Conservation (phyloP, 1,284 basidiomycete species). For the Vanrija humicola region DNA sequence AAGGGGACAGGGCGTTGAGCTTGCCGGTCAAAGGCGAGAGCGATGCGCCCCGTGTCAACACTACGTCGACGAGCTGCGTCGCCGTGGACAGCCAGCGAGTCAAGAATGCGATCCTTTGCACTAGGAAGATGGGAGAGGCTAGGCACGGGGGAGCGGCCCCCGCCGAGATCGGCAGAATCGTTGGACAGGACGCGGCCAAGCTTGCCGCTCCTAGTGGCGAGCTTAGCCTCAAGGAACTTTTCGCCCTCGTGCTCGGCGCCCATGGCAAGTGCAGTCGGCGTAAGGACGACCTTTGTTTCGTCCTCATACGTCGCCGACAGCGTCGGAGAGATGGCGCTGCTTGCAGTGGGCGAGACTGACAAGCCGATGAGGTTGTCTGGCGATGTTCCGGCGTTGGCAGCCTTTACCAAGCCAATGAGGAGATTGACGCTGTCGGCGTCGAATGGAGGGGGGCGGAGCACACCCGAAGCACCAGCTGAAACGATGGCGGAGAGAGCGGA, state of each 20-base stretch:
- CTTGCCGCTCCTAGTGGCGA: not conserved
- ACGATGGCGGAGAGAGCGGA: conserved; percentile 36
- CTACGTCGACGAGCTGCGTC: conserved; percentile 57
- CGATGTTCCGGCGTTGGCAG: conserved; percentile 23
- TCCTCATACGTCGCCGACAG: conserved; percentile 8
- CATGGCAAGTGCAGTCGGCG: conserved; percentile 37
- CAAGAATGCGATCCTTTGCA: not conserved
- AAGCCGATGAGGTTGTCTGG: conserved; percentile 3
- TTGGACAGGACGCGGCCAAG: not conserved
- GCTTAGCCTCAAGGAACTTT: conserved; percentile 22
- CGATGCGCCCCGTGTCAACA: conserved; percentile 78
- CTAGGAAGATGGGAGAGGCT: too few species aligned
- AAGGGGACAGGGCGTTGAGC: conserved; percentile 4
- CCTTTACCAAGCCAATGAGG: conserved; percentile 29
- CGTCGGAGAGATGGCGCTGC: not conserved
- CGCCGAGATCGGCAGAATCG: too few species aligned
- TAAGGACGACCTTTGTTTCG: conserved; percentile 30
- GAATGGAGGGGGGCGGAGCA: conserved; percentile 44
- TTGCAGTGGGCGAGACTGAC: conserved; percentile 8
- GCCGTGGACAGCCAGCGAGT: not conserved
- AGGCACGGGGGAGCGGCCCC: too few species aligned
- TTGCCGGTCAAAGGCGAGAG: conserved; percentile 64
- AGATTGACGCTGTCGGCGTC: conserved; percentile 24
- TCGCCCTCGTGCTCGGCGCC: conserved; percentile 42
- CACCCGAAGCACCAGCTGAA: conserved; percentile 40